Evolutionary conservation across 805 yeast species (phyloP).

Genomic region (Cyberlindnera mrakii): DNA sequence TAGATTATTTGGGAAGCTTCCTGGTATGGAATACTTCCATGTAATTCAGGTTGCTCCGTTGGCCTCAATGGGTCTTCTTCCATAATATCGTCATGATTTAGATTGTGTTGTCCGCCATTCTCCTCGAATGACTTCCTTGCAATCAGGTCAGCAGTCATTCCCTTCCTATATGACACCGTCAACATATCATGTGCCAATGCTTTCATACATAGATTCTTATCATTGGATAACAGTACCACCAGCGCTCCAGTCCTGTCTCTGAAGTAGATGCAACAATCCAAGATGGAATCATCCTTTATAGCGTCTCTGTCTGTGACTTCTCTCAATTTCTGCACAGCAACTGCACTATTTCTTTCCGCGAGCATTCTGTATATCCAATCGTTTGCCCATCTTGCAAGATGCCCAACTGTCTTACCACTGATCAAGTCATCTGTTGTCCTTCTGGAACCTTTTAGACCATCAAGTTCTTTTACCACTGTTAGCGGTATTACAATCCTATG

Average conservation of each 20-base stretch:
- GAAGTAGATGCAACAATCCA: conserved; percentile 77
- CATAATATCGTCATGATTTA: not conserved
- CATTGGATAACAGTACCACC: conserved; percentile 71
- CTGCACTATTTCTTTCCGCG: conserved; percentile 42
- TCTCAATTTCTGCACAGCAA: conserved; percentile 57
- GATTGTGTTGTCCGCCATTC: conserved; percentile 11
- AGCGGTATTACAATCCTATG: conserved; percentile 61
- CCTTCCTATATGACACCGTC: conserved; percentile 47
- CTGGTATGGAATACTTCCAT: conserved; percentile 1
- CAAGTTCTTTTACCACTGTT: conserved; percentile 71
- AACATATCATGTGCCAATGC: conserved; percentile 62
- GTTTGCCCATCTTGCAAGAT: conserved; percentile 63
- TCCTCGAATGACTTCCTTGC: conserved; percentile 35
- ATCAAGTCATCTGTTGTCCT: conserved; percentile 10
- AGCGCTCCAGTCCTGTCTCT: conserved; percentile 32
- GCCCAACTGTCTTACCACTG: conserved; percentile 37
- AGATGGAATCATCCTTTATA: conserved; percentile 70
- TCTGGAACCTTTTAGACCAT: conserved; percentile 59
- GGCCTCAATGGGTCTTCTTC: not conserved
- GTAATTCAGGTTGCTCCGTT: not conserved
- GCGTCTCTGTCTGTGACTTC: conserved; percentile 45
- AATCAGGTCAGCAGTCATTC: conserved; percentile 43
- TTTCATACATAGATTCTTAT: conserved; percentile 73
- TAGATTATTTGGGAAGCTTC: conserved; percentile 26
- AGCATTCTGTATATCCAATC: conserved; percentile 67